These are phyloP conservation scores for Pleurotus djamor DNA, from an alignment of 768 basidiomycete genomes.

Conservation along the genomic window DNA sequence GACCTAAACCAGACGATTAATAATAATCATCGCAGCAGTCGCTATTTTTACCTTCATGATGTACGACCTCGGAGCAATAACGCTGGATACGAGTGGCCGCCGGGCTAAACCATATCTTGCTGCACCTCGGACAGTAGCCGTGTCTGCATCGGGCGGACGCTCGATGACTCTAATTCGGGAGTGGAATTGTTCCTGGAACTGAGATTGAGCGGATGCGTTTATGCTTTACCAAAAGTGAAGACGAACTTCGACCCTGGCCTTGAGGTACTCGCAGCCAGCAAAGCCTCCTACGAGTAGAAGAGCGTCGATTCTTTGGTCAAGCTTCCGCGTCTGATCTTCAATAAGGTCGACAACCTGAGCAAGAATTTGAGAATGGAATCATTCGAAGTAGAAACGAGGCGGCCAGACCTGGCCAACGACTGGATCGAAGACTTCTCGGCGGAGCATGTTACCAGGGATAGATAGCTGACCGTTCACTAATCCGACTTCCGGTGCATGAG, in stretches of 20 bases:
- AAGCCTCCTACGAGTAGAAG: conserved; percentile 90
- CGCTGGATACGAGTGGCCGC: conserved; percentile 72
- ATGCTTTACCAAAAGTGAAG: not conserved
- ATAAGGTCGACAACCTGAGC: conserved; percentile 73
- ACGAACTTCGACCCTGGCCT: conserved; percentile 72
- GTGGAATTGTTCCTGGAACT: conserved; percentile 59
- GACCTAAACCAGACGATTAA: conserved; percentile 42
- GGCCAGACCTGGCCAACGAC: conserved; percentile 69
- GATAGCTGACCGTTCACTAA: conserved; percentile 81
- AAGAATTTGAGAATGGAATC: conserved; percentile 2
- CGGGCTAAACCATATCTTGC: conserved; percentile 84
- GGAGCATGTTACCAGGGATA: conserved; percentile 77
- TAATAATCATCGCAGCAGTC: not conserved
- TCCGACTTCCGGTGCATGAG: conserved; percentile 77
- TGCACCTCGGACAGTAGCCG: conserved; percentile 86
- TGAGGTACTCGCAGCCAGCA: conserved; percentile 83
- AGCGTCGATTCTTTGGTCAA: conserved; percentile 76
- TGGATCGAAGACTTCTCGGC: conserved; percentile 88
- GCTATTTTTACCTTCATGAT: conserved; percentile 68
- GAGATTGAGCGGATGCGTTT: not conserved
- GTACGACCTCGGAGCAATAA: conserved; percentile 82
- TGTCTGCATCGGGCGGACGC: conserved; percentile 84
- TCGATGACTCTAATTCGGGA: conserved; percentile 71
- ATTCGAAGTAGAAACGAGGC: conserved; percentile 9
- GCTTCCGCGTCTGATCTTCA: conserved; percentile 67